Evolutionary conservation across 1,284 basidiomycete genomes (phyloP).

Genomic region (Anthracocystis setariae): DNA sequence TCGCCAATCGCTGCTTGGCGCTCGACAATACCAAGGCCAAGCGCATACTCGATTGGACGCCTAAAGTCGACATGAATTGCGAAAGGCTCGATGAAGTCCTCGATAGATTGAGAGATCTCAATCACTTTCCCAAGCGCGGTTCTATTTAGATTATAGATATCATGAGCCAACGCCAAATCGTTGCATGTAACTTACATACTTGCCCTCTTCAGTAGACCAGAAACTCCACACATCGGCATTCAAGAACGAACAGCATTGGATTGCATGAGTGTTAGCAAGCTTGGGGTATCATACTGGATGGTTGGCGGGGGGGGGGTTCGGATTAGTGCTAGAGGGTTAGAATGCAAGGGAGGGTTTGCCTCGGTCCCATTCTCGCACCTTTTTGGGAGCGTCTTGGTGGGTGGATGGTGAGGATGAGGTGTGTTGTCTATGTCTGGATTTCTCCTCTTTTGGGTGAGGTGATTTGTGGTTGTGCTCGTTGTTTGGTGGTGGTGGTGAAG

Average conservation of each 20-base stretch:
- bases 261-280: neutral
- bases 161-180: neutral
- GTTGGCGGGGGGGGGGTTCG: neutral
- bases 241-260: neutral
- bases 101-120: constrained; percentile 19
- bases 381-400: neutral
- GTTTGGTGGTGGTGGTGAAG: no score
- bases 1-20: constrained; percentile 41
- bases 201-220: no score
- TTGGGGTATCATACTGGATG: constrained; percentile 1
- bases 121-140: constrained; percentile 18
- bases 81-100: constrained; percentile 25
- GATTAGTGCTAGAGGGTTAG: neutral
- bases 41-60: constrained; percentile 36
- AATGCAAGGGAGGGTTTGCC: constrained; percentile 31
- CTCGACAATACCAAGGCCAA: constrained; percentile 45
- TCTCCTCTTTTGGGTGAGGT: neutral
- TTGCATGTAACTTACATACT: no score
- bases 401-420: neutral
- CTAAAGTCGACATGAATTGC: constrained; percentile 13
- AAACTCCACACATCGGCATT: neutral
- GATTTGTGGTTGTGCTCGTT: no score
- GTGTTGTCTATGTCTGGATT: neutral
- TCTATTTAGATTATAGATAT: neutral
- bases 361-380: constrained; percentile 39